Conservation (phyloP, 2,329 filamentous ascomycete genomes). For the Apiospora hydei region DNA sequence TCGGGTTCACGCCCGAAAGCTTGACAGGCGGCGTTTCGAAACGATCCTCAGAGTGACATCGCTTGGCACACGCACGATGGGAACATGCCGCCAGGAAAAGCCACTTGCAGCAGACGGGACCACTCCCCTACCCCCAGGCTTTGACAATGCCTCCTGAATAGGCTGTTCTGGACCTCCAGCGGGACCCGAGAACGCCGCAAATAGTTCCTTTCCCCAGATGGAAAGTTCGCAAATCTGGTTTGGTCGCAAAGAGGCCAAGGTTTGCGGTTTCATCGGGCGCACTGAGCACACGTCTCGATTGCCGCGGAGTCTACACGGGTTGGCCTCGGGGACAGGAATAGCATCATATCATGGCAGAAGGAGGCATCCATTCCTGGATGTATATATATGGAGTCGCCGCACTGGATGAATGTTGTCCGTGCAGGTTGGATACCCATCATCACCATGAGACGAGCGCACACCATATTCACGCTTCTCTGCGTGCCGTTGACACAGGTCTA, state of each 20-base stretch:
- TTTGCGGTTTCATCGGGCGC: neutral
- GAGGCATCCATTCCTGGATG: neutral
- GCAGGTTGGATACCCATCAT: neutral
- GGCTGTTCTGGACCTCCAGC: neutral
- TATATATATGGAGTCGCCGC: neutral
- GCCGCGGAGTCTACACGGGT: neutral
- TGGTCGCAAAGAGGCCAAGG: neutral
- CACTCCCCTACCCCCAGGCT: neutral
- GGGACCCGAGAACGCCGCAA: conserved; percentile 5
- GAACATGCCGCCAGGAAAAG: neutral
- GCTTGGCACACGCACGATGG: neutral
- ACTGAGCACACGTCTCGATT: neutral
- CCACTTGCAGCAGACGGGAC: neutral
- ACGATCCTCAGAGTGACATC: conserved; percentile 5
- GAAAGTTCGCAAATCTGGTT: neutral
- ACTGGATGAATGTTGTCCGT: neutral
- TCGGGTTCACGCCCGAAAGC: neutral
- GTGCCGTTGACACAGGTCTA: neutral
- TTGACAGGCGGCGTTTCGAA: neutral
- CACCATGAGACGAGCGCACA: neutral
- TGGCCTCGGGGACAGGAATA: neutral
- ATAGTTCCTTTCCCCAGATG: neutral
- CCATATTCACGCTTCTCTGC: conserved; percentile 1
- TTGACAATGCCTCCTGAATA: neutral
- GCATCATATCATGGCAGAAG: neutral